Conservation (phyloP, 805 yeast genomes). For the Wickerhamiella siamensis region DNA sequence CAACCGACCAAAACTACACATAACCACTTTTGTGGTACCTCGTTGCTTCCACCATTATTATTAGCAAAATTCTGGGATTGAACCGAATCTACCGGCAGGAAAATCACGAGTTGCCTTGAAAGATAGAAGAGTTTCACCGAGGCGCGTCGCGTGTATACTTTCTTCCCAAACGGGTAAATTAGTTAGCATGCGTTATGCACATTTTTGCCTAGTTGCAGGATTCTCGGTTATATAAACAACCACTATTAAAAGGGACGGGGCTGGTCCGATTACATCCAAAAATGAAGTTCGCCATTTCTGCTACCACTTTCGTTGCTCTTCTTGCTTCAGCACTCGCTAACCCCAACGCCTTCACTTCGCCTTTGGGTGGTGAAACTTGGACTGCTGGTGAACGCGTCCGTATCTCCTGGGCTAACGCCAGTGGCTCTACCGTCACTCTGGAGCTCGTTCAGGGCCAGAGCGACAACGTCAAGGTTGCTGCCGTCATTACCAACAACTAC, state of each 20-base stretch:
- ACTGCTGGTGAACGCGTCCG: slow-evolving; percentile 21
- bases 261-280: background rate
- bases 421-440: slow-evolving; percentile 23
- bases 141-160: background rate
- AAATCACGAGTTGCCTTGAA: too few species aligned
- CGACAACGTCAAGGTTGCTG: slow-evolving; percentile 21
- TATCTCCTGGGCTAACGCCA: slow-evolving; percentile 23
- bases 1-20: too few species aligned
- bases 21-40: too few species aligned
- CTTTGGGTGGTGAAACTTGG: slow-evolving; percentile 19
- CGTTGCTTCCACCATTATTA: too few species aligned
- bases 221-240: background rate
- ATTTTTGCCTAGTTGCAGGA: background rate
- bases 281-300: slow-evolving; percentile 3
- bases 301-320: slow-evolving; percentile 8
- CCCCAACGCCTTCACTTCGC: slow-evolving; percentile 23
- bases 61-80: too few species aligned
- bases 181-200: background rate
- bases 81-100: too few species aligned
- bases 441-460: slow-evolving; percentile 23
- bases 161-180: background rate
- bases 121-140: background rate
- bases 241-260: background rate
- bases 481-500: slow-evolving; percentile 24
- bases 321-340: slow-evolving; percentile 15